Conservation (phyloP, 2,329 filamentous ascomycete species). For the Taxawa tesnikishii region DNA sequence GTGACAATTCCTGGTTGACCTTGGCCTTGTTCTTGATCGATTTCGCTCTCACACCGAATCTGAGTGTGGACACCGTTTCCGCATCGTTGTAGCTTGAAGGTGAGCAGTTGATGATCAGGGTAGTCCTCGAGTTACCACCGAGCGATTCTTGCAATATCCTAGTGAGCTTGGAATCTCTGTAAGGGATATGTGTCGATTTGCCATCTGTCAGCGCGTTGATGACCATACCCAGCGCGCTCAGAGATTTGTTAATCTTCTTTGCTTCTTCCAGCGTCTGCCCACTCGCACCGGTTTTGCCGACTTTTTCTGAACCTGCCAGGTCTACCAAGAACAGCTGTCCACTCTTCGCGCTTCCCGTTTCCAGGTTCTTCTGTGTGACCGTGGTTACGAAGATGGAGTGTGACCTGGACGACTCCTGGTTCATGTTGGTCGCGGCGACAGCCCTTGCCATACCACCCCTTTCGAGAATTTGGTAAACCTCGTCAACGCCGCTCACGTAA, state of each 20-base stretch:
- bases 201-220: conserved; percentile 96
- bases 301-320: conserved; percentile 95
- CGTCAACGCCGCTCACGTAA: conserved; percentile 88
- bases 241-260: conserved; percentile 99
- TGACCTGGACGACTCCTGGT: conserved; percentile 92
- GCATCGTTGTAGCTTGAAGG: conserved; percentile 96
- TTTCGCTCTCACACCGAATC: conserved; percentile 93
- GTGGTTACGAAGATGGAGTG: conserved; percentile 98
- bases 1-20: conserved; percentile 96
- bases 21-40: conserved; percentile 99
- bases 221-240: conserved; percentile 96
- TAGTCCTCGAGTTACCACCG: conserved; percentile 96
- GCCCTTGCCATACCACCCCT: conserved; percentile 79
- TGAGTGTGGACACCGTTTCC: conserved; percentile 82
- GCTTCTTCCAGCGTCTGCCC: conserved; percentile 96
- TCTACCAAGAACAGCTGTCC: conserved; percentile 96
- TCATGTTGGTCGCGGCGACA: conserved; percentile 98
- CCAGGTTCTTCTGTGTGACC: conserved; percentile 93
- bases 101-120: conserved; percentile 97
- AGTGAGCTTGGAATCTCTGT: conserved; percentile 95
- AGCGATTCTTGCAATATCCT: conserved; percentile 94
- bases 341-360: conserved; percentile 90
- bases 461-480: conserved; percentile 95
- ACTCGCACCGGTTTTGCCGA: conserved; percentile 94
- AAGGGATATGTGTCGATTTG: conserved; percentile 91